Conservation (phyloP, 164 flowering plant species). For the Chloranthus sessilifolius region DNA sequence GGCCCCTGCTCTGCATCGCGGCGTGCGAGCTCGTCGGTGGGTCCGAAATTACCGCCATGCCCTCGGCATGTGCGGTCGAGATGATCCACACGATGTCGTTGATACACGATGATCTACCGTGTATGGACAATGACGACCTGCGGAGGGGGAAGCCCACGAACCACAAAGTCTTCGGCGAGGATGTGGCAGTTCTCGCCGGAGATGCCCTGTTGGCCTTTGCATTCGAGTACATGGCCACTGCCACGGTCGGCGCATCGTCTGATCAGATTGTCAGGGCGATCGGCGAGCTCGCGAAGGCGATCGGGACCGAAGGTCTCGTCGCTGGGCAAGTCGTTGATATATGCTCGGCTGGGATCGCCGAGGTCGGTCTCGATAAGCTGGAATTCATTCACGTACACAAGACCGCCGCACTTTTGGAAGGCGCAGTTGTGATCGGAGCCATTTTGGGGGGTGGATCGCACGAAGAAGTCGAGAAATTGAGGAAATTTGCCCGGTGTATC, state of each 20-base stretch:
- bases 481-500: conserved; percentile 48
- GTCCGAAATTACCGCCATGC: conserved; percentile 41
- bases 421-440: conserved; percentile 63
- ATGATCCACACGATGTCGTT: conserved; percentile 83
- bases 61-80: conserved; percentile 69
- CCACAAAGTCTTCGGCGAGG: conserved; percentile 67
- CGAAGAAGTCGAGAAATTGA: conserved; percentile 46
- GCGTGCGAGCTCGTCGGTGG: conserved; percentile 77
- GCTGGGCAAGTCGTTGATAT: conserved; percentile 77
- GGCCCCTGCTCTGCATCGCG: conserved; percentile 62
- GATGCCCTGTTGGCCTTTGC: conserved; percentile 63
- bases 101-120: conserved; percentile 72
- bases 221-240: conserved; percentile 52
- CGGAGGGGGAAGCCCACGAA: conserved; percentile 70
- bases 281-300: conserved; percentile 48
- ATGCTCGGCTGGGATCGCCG: conserved; percentile 36
- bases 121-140: conserved; percentile 76
- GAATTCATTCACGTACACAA: conserved; percentile 70
- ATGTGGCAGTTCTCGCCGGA: conserved; percentile 64
- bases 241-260: conserved; percentile 41
- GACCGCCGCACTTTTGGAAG: conserved; percentile 63
- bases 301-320: conserved; percentile 63
- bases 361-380: conserved; percentile 48
- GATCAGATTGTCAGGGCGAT: conserved; percentile 33
- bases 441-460: conserved; percentile 60